phyloP scores from a whole-genome alignment of 164 flowering plant species.

The Liquidambar formosana region DNA sequence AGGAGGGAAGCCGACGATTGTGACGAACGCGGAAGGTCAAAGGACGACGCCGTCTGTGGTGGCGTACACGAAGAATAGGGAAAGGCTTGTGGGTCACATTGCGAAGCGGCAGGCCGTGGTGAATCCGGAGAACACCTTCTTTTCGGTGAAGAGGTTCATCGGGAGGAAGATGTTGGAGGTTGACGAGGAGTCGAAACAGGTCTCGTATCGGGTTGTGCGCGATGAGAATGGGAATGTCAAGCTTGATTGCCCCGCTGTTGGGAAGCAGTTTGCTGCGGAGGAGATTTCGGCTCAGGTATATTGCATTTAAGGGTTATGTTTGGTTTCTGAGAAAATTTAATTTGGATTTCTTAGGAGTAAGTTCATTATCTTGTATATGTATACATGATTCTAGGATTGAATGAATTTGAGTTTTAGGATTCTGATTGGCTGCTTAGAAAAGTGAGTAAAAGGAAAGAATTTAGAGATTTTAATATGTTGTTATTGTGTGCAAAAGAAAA shows the following conservation, averaged over 20 bases:
- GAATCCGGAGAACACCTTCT: slow-evolving; percentile 74
- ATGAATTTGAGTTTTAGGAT: too few species aligned
- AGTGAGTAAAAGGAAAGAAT: too few species aligned
- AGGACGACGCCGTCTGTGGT: slow-evolving; percentile 98
- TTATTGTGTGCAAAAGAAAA: too few species aligned
- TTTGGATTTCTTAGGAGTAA: too few species aligned
- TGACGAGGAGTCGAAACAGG: slow-evolving; percentile 69
- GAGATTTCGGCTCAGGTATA: slow-evolving; percentile 76
- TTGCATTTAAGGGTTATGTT: too few species aligned
- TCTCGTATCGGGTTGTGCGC: too few species aligned
- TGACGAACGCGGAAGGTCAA: too few species aligned
- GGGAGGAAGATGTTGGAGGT: slow-evolving; percentile 66
- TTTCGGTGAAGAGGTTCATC: slow-evolving; percentile 74
- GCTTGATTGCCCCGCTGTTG: slow-evolving; percentile 73
- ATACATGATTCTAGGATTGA: too few species aligned
- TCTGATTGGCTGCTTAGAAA: too few species aligned
- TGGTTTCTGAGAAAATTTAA: too few species aligned
- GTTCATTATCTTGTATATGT: too few species aligned
- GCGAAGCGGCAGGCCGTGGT: slow-evolving; percentile 90
- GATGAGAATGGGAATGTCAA: slow-evolving; percentile 84
- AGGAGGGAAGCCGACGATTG: slow-evolving; percentile 64
- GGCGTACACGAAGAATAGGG: slow-evolving; percentile 84
- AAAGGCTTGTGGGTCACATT: slow-evolving; percentile 64
- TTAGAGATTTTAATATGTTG: too few species aligned
- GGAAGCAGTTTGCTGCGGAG: slow-evolving; percentile 74